A percentile compares a stretch with the other conserved stretches of the same genome.
Conservation (phyloP, 2,329 filamentous ascomycete genomes). For the Talaromyces sp. region DNA sequence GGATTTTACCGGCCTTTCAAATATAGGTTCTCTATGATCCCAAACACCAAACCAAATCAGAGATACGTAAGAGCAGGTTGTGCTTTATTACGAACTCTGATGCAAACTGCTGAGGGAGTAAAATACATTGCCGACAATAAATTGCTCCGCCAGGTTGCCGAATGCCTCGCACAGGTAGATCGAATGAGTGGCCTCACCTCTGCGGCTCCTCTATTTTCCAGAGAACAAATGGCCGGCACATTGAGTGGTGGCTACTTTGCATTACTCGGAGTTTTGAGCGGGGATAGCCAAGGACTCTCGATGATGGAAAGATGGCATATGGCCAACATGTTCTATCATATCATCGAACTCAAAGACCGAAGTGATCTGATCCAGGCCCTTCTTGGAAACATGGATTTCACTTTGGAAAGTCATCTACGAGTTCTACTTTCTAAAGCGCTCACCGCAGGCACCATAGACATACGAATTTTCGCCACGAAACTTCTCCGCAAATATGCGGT, state of each 20-base stretch:
- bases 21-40: conserved; percentile 84
- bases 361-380: conserved; percentile 88
- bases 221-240: conserved; percentile 76
- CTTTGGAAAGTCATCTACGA: conserved; percentile 78
- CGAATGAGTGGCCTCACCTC: conserved; percentile 66
- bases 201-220: conserved; percentile 82
- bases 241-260: conserved; percentile 91
- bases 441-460: conserved; percentile 84
- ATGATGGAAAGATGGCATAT: conserved; percentile 96
- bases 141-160: conserved; percentile 84
- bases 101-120: conserved; percentile 80
- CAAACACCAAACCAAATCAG: conserved; percentile 87
- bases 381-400: conserved; percentile 88
- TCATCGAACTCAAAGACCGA: conserved; percentile 83
- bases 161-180: conserved; percentile 93
- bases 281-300: conserved; percentile 73
- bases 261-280: conserved; percentile 81
- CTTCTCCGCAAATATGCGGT: conserved; percentile 82
- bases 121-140: conserved; percentile 89
- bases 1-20: conserved; percentile 98
- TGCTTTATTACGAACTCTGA: conserved; percentile 76
- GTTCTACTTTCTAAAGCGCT: conserved; percentile 91
- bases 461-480: conserved; percentile 85
- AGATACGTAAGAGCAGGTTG: conserved; percentile 90
- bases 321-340: conserved; percentile 99